A percentile compares a stretch with the other conserved stretches of the same genome.
phyloP scores from a whole-genome alignment of 225 moss, liverwort and hornwort genomes.

The Sphagnum contortum region DNA sequence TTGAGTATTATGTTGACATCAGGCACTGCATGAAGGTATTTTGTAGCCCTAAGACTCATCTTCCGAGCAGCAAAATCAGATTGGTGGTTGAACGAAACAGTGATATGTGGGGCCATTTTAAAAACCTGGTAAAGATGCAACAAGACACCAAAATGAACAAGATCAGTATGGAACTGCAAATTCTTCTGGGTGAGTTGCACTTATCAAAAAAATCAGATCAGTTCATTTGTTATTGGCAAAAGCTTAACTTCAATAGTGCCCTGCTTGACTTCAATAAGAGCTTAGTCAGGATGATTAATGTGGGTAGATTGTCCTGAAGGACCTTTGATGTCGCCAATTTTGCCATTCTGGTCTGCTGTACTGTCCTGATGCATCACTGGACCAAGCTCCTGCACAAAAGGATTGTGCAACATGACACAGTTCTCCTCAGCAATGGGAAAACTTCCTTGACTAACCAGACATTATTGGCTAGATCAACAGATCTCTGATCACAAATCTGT shows the following conservation, averaged over 20 bases:
- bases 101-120: too few species aligned
- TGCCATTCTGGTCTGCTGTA: constrained; percentile 1
- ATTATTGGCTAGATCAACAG: not conserved
- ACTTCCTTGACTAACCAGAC: not conserved
- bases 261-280: not conserved
- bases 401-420: not conserved
- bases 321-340: constrained; percentile 8
- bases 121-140: too few species aligned
- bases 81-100: too few species aligned
- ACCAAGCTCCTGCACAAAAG: not conserved
- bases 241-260: not conserved
- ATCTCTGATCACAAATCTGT: not conserved
- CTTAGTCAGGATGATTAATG: too few species aligned
- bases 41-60: too few species aligned
- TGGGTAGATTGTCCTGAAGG: constrained; percentile 6
- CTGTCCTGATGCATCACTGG: not conserved
- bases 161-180: too few species aligned
- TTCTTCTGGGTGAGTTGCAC: too few species aligned
- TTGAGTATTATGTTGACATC: too few species aligned
- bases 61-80: too few species aligned
- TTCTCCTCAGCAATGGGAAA: not conserved
- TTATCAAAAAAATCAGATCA: too few species aligned
- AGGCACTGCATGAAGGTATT: too few species aligned
- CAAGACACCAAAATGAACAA: too few species aligned
- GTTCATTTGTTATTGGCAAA: not conserved